phyloP scores from a whole-genome alignment of 2,329 filamentous ascomycete species.

The Monosporascus sp. region DNA sequence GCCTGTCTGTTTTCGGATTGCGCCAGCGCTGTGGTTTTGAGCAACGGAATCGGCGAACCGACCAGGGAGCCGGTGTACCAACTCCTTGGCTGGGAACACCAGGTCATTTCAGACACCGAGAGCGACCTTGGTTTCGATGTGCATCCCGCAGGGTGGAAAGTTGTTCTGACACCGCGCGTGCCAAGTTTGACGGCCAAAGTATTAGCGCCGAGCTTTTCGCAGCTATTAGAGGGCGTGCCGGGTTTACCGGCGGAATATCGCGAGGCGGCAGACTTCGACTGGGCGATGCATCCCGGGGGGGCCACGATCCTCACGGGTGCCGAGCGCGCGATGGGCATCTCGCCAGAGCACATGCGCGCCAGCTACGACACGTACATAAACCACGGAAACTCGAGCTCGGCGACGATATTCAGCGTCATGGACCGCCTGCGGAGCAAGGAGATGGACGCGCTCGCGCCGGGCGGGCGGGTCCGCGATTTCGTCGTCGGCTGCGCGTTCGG shows the following conservation, averaged over 20 bases:
- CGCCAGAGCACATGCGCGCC: constrained; percentile 60
- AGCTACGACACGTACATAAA: constrained; percentile 64
- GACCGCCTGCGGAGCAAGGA: constrained; percentile 53
- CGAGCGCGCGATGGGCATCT: constrained; percentile 51
- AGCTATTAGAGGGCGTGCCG: constrained; percentile 45
- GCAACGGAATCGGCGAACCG: constrained; percentile 53
- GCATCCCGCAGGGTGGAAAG: constrained; percentile 62
- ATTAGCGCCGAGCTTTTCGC: constrained; percentile 48
- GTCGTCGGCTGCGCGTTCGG: constrained; percentile 66
- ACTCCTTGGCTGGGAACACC: constrained; percentile 60
- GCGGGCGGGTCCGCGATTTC: constrained; percentile 45
- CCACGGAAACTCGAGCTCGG: constrained; percentile 64
- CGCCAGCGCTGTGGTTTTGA: constrained; percentile 59
- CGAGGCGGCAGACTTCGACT: constrained; percentile 58
- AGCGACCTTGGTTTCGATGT: constrained; percentile 60
- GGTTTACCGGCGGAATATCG: constrained; percentile 38
- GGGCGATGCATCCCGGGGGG: constrained; percentile 68
- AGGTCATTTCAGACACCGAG: constrained; percentile 56
- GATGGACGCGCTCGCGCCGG: constrained; percentile 52
- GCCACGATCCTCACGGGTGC: constrained; percentile 61
- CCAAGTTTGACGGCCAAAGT: constrained; percentile 49
- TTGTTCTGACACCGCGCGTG: constrained; percentile 56
- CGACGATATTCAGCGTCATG: constrained; percentile 64
- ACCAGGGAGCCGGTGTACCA: constrained; percentile 46
- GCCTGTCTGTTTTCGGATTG: constrained; percentile 65